Conservation (phyloP, 176 grass and related monocot genomes). For the Raddia guianensis region DNA sequence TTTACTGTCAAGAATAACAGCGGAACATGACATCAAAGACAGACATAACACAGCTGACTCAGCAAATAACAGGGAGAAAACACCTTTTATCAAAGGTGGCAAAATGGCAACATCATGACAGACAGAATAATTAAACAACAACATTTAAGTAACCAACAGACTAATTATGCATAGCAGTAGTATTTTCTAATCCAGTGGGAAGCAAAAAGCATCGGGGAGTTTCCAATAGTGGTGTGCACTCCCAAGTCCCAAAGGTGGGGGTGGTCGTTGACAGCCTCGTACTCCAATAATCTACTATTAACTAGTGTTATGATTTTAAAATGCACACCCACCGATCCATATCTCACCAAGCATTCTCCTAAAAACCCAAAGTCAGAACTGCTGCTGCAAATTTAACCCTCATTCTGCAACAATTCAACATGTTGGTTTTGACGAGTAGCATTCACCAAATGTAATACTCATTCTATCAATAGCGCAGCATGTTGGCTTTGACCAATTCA, state of each 20-base stretch:
- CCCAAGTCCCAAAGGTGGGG: not conserved
- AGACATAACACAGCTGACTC: too few relatives aligned
- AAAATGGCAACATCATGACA: too few relatives aligned
- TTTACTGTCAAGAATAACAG: too few relatives aligned
- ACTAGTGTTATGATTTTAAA: slow-evolving; percentile 13
- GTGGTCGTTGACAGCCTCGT: not conserved
- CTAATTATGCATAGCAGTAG: too few relatives aligned
- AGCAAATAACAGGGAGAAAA: too few relatives aligned
- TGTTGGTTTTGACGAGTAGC: not conserved
- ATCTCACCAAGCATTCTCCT: not conserved
- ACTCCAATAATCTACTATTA: slow-evolving; percentile 8
- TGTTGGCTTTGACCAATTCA: not conserved
- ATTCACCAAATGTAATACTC: not conserved
- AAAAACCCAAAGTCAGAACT: not conserved
- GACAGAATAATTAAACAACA: too few relatives aligned
- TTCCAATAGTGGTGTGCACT: not conserved
- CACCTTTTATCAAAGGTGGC: too few relatives aligned
- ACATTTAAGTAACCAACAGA: too few relatives aligned
- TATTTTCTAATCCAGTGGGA: not conserved
- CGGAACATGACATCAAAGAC: too few relatives aligned
- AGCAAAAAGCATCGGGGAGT: slow-evolving; percentile 30
- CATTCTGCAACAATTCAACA: not conserved
- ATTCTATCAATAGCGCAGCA: not conserved
- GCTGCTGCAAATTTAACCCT: not conserved
- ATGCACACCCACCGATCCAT: slow-evolving; percentile 21